Base-by-base conservation (phyloP, 2,329 filamentous ascomycete species). In the Colletotrichum phormii region DNA sequence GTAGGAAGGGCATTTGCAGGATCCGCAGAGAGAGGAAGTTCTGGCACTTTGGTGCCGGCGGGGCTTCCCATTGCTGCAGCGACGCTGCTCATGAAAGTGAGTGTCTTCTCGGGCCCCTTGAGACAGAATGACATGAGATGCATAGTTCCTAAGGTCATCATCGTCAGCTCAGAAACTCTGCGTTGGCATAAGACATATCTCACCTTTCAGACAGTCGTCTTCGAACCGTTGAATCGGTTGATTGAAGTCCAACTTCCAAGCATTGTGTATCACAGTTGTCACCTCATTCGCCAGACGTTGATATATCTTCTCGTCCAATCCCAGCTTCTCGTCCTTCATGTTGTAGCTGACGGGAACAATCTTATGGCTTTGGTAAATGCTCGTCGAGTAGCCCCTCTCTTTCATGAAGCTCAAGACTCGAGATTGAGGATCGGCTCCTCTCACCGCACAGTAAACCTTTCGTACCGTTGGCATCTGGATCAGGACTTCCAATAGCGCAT, bases 221-320 rank as follows among this genome's bases (percentile, higher is more conserved):
- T 72, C 58, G 5, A 68, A 72, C 5, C 63, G 69, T 29, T 72
- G 58, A 12, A 72, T 46, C 1, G 69, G 69, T n/a, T 68, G 64
- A 29, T 72, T 72, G 31, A 72, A 72, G 12, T 72, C 64, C 2
- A 72, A 58, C 15, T 72, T 72, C 69, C 69, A 72, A 9, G 69
- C 69, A 9, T 68, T 72, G 7, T 72, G 69, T 58, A 68, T 57
- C 15, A 72, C 69, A 1, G 62, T 13, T 0, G 69, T 68, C 5
- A 72, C 69, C 22, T 72, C 64, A 13, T 9, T 11, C 1, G 37
- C 9, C 31, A 72, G 22, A 5, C 5, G 3, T 2, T 53, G 4
- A 31, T 68, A 59, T 0, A 13, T 68, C 4, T 22, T 11, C 4
- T 55, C 3, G 12, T 63, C 64, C n/a, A 68, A 3, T 1, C 69